phyloP scores from a whole-genome alignment of 768 basidiomycete genomes.

The Roridomyces roridus region DNA sequence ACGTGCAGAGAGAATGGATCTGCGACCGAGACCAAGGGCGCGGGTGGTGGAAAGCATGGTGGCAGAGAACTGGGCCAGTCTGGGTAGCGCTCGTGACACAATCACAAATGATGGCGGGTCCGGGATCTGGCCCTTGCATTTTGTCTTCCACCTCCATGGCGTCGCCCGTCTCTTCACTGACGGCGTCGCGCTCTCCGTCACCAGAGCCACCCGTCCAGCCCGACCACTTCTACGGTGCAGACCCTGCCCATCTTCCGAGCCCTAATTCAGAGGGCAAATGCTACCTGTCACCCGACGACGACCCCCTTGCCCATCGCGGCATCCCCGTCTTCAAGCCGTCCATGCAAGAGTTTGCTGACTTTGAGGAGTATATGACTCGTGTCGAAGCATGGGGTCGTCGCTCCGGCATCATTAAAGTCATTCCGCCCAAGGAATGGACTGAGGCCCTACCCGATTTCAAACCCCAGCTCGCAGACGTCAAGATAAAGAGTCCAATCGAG shows the following conservation, averaged over 20 bases:
- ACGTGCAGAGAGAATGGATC: constrained; percentile 27
- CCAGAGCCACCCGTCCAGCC: constrained; percentile 65
- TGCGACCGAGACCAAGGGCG: constrained; percentile 56
- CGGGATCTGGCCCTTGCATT: not conserved
- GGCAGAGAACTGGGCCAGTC: not conserved
- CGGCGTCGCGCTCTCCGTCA: constrained; percentile 60
- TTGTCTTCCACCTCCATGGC: constrained; percentile 11
- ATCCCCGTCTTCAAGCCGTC: constrained; percentile 97
- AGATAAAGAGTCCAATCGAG: constrained; percentile 90
- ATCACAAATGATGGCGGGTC: too few species aligned
- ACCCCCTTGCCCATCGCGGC: constrained; percentile 82
- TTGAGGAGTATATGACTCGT: constrained; percentile 87
- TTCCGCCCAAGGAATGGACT: constrained; percentile 93
- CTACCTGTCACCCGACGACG: constrained; percentile 81
- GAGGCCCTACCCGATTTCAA: constrained; percentile 74
- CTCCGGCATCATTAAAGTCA: constrained; percentile 95
- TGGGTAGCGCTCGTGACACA: too few species aligned
- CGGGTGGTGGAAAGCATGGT: constrained; percentile 51
- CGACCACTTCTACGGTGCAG: constrained; percentile 81
- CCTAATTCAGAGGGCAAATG: constrained; percentile 66
- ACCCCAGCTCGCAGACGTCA: constrained; percentile 73
- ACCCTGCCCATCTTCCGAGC: constrained; percentile 56
- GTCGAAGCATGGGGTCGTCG: constrained; percentile 90
- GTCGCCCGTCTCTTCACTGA: constrained; percentile 42
- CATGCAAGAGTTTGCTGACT: constrained; percentile 90